phyloP scores from a whole-genome alignment of 148 eudicot genomes.

The Rheum nobile region DNA sequence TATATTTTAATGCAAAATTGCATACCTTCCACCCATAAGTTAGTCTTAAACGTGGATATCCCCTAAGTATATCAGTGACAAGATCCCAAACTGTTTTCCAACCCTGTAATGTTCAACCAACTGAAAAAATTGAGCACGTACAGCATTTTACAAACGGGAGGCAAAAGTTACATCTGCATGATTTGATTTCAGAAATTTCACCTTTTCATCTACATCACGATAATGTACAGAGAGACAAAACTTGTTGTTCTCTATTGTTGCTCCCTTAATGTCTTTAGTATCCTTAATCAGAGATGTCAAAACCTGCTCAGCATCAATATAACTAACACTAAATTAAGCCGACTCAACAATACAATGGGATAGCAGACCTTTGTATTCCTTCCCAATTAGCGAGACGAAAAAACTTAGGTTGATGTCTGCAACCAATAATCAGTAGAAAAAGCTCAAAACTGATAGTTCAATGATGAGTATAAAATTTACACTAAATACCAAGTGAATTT shows the following conservation, averaged over 20 bases:
- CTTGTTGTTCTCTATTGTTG: slow-evolving; percentile 83
- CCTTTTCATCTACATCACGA: slow-evolving; percentile 93
- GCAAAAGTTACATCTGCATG: neutral
- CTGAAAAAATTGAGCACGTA: neutral
- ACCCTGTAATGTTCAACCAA: slow-evolving; percentile 25
- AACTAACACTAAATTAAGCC: neutral
- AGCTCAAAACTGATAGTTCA: slow-evolving; percentile 4
- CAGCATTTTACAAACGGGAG: neutral
- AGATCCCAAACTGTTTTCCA: slow-evolving; percentile 55
- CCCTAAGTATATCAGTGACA: slow-evolving; percentile 40
- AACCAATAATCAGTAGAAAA: slow-evolving; percentile 16
- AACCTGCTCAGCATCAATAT: slow-evolving; percentile 35
- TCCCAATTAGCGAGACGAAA: slow-evolving; percentile 95
- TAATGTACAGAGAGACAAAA: slow-evolving; percentile 95
- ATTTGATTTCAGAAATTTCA: slow-evolving; percentile 10
- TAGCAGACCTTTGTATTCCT: slow-evolving; percentile 54
- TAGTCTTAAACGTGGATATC: slow-evolving; percentile 63
- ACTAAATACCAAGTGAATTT: slow-evolving; percentile 13
- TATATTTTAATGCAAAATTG: neutral
- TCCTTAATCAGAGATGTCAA: slow-evolving; percentile 52
- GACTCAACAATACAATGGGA: neutral
- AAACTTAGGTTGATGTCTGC: slow-evolving; percentile 71
- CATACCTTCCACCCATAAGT: slow-evolving; percentile 87
- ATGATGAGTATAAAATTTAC: neutral
- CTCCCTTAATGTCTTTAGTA: slow-evolving; percentile 57